Evolutionary conservation across 2,329 filamentous ascomycete species (phyloP).

Genomic region (Stachybotrys echinatus): DNA sequence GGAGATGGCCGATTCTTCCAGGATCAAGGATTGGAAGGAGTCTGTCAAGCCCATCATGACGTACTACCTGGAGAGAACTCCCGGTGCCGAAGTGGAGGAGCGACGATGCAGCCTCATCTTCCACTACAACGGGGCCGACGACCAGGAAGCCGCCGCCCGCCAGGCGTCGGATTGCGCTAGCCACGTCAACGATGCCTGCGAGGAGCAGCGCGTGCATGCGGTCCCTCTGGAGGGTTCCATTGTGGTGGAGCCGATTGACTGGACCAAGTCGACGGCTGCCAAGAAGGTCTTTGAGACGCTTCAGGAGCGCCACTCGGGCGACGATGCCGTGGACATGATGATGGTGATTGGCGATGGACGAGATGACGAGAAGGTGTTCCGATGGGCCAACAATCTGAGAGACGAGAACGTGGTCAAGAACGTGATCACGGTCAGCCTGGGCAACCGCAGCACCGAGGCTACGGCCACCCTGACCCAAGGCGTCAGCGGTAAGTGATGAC

Average conservation of each 20-base stretch:
- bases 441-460: constrained; percentile 83
- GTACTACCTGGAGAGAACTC: constrained; percentile 87
- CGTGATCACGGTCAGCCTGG: constrained; percentile 81
- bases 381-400: constrained; percentile 80
- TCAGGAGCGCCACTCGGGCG: constrained; percentile 28
- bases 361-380: constrained; percentile 90
- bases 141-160: constrained; percentile 67
- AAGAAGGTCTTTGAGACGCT: constrained; percentile 64
- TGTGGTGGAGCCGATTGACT: constrained; percentile 78
- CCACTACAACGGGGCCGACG: constrained; percentile 79
- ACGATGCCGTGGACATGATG: constrained; percentile 65
- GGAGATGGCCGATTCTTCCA: constrained; percentile 66
- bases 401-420: constrained; percentile 55
- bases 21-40: constrained; percentile 74
- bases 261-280: constrained; percentile 82
- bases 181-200: constrained; percentile 92
- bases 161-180: constrained; percentile 87
- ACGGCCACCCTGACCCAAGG: constrained; percentile 82
- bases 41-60: constrained; percentile 77
- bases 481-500: constrained; percentile 70
- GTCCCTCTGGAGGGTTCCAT: constrained; percentile 75
- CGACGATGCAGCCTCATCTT: constrained; percentile 89
- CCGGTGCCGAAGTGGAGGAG: constrained; percentile 82
- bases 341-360: constrained; percentile 87
- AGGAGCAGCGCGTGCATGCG: constrained; percentile 77